Percentiles rank a stretch among this genome's conserved stretches.
These are phyloP conservation scores for Chimonanthus praecox DNA, from an alignment of 164 flowering plant genomes.

Conservation along the genomic window DNA sequence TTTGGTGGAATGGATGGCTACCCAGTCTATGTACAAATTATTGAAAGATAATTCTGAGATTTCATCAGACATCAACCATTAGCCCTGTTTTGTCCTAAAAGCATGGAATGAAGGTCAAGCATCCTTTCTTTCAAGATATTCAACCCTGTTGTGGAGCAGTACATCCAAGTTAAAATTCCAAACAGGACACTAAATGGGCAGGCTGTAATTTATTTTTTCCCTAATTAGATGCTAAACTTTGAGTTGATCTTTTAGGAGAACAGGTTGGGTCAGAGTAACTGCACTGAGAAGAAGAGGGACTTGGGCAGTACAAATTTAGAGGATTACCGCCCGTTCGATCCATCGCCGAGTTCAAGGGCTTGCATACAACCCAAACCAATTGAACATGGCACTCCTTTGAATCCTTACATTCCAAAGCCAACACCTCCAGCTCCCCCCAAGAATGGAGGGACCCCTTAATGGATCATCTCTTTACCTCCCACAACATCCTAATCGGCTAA, in stretches of 20 bases:
- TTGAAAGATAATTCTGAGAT: too few species aligned
- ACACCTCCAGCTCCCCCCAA: conserved; percentile 35
- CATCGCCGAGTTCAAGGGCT: conserved; percentile 26
- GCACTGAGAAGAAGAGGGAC: conserved; percentile 3
- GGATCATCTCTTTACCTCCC: not conserved
- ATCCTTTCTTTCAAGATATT: not conserved
- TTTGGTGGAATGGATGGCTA: too few species aligned
- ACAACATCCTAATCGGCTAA: not conserved
- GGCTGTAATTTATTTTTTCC: not conserved
- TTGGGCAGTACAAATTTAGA: conserved; percentile 6
- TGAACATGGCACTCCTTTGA: conserved; percentile 68
- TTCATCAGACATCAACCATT: too few species aligned
- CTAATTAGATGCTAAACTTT: not conserved
- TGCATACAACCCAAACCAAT: conserved; percentile 52
- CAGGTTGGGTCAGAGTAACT: not conserved
- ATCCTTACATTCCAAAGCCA: conserved; percentile 60
- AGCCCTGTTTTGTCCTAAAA: too few species aligned
- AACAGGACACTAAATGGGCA: not conserved
- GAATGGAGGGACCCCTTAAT: conserved; percentile 14
- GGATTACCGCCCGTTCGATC: conserved; percentile 22
- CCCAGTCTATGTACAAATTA: too few species aligned
- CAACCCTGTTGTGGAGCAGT: not conserved
- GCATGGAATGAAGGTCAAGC: not conserved
- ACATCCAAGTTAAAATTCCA: not conserved
- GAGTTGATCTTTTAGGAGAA: not conserved